phyloP scores from a whole-genome alignment of 805 yeast species.

The Wickerhamiella occidentalis region DNA sequence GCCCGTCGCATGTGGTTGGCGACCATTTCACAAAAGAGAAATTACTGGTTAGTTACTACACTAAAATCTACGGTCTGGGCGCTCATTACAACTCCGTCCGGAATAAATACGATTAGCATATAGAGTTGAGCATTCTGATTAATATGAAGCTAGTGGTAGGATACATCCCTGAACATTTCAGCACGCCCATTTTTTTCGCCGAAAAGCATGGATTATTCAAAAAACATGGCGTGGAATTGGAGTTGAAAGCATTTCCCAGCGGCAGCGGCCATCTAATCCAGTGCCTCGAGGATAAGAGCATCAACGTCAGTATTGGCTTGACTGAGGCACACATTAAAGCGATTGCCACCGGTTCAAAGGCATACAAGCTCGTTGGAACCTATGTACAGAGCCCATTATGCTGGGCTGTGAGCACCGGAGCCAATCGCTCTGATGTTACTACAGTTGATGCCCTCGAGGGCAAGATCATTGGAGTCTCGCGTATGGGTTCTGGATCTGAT shows the following conservation, averaged over 20 bases:
- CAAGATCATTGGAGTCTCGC: constrained; percentile 59
- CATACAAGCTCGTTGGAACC: constrained; percentile 61
- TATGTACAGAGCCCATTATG: constrained; percentile 78
- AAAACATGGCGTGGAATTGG: constrained; percentile 40
- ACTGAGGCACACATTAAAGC: constrained; percentile 89
- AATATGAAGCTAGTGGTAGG: constrained; percentile 41
- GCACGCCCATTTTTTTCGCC: constrained; percentile 76
- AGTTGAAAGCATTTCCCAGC: constrained; percentile 57
- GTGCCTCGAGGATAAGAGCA: constrained; percentile 46
- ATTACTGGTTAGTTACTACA: constrained; percentile 66
- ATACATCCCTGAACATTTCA: constrained; percentile 82
- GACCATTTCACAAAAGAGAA: constrained; percentile 42
- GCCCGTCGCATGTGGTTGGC: constrained; percentile 53
- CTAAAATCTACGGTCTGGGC: constrained; percentile 78
- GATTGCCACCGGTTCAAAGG: constrained; percentile 53
- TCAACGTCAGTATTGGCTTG: constrained; percentile 71
- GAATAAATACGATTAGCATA: constrained; percentile 14
- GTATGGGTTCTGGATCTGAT: constrained; percentile 86
- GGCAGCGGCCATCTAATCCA: constrained; percentile 84
- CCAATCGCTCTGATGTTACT: constrained; percentile 42
- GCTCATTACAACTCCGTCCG: constrained; percentile 82
- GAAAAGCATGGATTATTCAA: constrained; percentile 43
- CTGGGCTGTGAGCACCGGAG: constrained; percentile 84
- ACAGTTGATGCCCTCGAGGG: constrained; percentile 40
- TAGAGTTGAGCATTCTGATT: neutral